Evolutionary conservation across 2,329 filamentous ascomycete genomes (phyloP).

Genomic region (Penicillium hesseltinei): DNA sequence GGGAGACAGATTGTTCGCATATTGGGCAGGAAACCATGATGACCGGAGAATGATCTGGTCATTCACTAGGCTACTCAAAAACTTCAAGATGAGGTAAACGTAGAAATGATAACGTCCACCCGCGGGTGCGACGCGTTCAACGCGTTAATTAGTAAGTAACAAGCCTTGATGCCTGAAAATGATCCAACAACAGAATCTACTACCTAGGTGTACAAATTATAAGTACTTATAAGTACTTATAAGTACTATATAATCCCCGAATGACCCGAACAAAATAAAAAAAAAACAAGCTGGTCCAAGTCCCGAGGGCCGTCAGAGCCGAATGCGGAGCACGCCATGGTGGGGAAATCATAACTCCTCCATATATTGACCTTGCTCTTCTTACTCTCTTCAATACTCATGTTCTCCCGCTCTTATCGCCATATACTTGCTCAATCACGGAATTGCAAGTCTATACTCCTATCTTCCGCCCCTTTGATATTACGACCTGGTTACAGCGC

Average conservation of each 20-base stretch:
- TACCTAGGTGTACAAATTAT: not conserved
- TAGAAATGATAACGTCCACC: not conserved
- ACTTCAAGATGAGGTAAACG: not conserved
- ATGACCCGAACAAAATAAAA: not conserved
- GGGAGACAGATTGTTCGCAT: slow-evolving; percentile 61
- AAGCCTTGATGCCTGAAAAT: slow-evolving; percentile 5
- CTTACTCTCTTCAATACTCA: slow-evolving; percentile 11
- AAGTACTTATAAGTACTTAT: not conserved
- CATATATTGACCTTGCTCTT: not conserved
- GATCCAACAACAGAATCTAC: not conserved
- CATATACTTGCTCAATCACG: slow-evolving; percentile 4
- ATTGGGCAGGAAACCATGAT: slow-evolving; percentile 73
- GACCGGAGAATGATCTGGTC: not conserved
- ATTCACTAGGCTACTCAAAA: not conserved
- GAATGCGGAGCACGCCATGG: slow-evolving; percentile 23
- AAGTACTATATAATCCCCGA: not conserved
- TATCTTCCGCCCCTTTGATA: slow-evolving; percentile 1
- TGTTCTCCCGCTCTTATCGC: slow-evolving; percentile 1
- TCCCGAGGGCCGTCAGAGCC: not conserved
- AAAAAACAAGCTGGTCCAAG: not conserved
- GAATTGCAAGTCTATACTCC: not conserved
- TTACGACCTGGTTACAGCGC: slow-evolving; percentile 20
- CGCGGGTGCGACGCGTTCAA: not conserved
- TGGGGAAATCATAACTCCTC: slow-evolving; percentile 6
- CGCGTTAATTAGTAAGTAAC: slow-evolving; percentile 4